A percentile compares a stretch with the other conserved stretches of the same genome.
Evolutionary conservation across 2,329 filamentous ascomycete genomes (phyloP).

Genomic region (Knufia petricola): DNA sequence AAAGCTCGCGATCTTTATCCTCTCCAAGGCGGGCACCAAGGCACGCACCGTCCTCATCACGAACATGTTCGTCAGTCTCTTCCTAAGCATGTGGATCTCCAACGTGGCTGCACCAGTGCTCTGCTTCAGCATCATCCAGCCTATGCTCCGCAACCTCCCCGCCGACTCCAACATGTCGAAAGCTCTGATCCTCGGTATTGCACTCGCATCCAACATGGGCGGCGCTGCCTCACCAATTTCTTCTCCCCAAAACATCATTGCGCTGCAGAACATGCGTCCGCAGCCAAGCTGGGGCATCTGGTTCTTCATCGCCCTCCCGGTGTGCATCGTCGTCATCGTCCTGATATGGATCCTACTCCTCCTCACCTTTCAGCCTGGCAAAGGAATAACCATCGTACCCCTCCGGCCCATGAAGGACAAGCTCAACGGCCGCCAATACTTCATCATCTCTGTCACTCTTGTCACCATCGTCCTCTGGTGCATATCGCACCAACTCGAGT

Average conservation of each 20-base stretch:
- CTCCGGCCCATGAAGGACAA: conserved; percentile 82
- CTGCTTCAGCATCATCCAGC: conserved; percentile 96
- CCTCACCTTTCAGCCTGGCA: conserved; percentile 72
- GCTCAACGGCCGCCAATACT: conserved; percentile 85
- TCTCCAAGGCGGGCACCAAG: conserved; percentile 90
- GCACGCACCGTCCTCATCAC: conserved; percentile 85
- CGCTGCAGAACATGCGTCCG: conserved; percentile 88
- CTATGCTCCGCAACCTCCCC: conserved; percentile 86
- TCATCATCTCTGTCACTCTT: conserved; percentile 75
- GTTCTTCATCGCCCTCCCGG: conserved; percentile 93
- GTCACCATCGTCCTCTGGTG: conserved; percentile 87
- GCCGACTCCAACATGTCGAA: conserved; percentile 89
- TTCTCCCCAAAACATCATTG: conserved; percentile 94
- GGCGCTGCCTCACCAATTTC: conserved; percentile 95
- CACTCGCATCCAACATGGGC: conserved; percentile 87
- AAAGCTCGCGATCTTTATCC: conserved; percentile 87
- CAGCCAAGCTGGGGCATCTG: conserved; percentile 87
- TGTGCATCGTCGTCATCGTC: conserved; percentile 79
- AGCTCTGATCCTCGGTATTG: conserved; percentile 88
- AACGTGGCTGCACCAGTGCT: conserved; percentile 95
- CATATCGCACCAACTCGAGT: conserved; percentile 76
- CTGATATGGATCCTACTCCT: conserved; percentile 84
- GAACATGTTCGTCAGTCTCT: conserved; percentile 97
- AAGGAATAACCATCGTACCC: conserved; percentile 78
- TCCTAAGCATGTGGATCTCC: conserved; percentile 98